phyloP scores from a whole-genome alignment of 1,139 yeast species.

The Candida sp. region DNA sequence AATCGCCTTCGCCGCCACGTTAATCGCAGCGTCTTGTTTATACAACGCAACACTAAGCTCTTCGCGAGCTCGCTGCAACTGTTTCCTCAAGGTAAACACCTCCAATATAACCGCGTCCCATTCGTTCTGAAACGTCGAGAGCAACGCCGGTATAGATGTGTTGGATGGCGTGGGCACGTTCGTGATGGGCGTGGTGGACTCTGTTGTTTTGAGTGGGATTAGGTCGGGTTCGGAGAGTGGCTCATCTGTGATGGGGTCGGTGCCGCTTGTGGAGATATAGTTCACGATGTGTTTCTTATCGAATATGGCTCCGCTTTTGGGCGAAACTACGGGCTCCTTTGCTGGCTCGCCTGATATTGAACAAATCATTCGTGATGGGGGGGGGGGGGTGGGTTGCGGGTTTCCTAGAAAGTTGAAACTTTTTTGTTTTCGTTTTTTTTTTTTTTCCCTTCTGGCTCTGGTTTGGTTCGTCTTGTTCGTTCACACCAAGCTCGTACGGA shows the following conservation, averaged over 20 bases:
- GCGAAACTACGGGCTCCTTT: slow-evolving; percentile 73
- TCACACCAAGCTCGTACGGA: no score
- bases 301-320: slow-evolving; percentile 72
- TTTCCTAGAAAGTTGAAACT: not conserved
- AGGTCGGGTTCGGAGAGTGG: slow-evolving; percentile 64
- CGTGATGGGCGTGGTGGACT: slow-evolving; percentile 35
- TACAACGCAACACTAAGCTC: slow-evolving; percentile 81
- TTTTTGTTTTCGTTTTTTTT: not conserved
- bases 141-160: slow-evolving; percentile 78
- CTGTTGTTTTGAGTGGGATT: slow-evolving; percentile 40
- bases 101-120: slow-evolving; percentile 93
- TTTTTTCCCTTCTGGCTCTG: not conserved
- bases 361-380: slow-evolving; percentile 15
- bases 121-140: slow-evolving; percentile 80
- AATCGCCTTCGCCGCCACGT: slow-evolving; percentile 79
- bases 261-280: slow-evolving; percentile 66
- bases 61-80: slow-evolving; percentile 65
- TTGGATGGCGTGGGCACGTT: slow-evolving; percentile 50
- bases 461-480: not conserved
- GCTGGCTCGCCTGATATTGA: slow-evolving; percentile 71
- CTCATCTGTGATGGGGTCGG: slow-evolving; percentile 79
- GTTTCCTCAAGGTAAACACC: slow-evolving; percentile 75
- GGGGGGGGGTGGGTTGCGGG: not conserved
- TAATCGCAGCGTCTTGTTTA: slow-evolving; percentile 88
- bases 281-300: slow-evolving; percentile 65